Percentiles rank a stretch among this genome's conserved stretches.
Evolutionary conservation across 208 protist species (phyloP).

Genomic region (Leishmania turanica): DNA sequence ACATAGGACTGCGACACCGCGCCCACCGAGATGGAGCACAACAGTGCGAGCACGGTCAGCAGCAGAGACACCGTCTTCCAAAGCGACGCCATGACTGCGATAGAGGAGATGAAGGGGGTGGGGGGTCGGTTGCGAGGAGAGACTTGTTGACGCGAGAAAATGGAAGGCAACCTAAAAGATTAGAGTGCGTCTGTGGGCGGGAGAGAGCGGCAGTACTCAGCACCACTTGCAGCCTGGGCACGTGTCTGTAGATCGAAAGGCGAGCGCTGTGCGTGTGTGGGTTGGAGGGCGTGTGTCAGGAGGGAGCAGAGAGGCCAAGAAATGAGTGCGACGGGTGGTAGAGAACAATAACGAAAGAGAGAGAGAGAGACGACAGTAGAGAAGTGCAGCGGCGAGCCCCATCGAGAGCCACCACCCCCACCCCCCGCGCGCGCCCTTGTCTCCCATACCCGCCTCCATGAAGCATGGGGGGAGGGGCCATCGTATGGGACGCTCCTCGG

Average conservation of each 20-base stretch:
- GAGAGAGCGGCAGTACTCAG: neutral
- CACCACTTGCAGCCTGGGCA: neutral
- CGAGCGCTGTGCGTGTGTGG: neutral
- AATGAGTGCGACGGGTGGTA: neutral
- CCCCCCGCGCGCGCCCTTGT: neutral
- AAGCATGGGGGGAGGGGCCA: neutral
- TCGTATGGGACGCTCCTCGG: neutral
- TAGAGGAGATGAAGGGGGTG: neutral
- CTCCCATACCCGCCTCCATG: neutral
- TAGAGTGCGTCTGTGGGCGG: neutral
- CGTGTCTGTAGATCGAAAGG: neutral
- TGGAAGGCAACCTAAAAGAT: neutral
- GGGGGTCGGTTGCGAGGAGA: neutral
- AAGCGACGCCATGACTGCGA: neutral
- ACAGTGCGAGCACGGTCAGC: conserved; percentile 19
- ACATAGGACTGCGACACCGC: conserved; percentile 62
- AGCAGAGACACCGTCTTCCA: conserved; percentile 8
- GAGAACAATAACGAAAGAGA: neutral
- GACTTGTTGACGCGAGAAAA: neutral
- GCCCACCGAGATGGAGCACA: conserved; percentile 12
- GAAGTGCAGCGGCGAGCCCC: neutral
- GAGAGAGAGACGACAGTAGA: neutral
- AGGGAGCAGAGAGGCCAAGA: neutral
- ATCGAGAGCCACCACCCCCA: too few species aligned
- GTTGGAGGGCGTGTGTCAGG: neutral